Base-by-base conservation (phyloP, 371 early-diverging fungal species). In the Apophysomyces trapeziformis region DNA sequence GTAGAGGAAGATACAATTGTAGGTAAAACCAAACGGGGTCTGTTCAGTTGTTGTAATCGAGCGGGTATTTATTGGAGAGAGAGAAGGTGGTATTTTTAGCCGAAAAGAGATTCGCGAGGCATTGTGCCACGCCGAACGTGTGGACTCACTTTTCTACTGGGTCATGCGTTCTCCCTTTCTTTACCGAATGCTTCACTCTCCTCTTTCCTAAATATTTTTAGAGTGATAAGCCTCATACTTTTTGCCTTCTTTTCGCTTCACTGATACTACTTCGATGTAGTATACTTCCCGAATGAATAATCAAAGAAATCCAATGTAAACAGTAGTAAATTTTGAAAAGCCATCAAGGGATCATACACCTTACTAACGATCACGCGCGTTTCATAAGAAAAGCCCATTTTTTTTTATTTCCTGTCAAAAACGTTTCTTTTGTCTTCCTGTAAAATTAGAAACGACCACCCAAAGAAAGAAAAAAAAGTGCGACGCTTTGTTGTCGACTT, bases 281-380 rank as follows among this genome's bases (percentile, higher is more conserved):
- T 26, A 26, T 26, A 26, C 32, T 26, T 26, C 0, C 2, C 32
- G 32, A 26, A 26, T 26, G 32, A 26, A 26, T 26, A 26, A 26
- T 26, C 32, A 0, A 26, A 26, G 3, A 2, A 26, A 26, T 2
- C 32, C 32, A 26, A 26, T 26, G 32, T 26, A 26, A 26, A 26
- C 41, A 8, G 13, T 41, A 11, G 54, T 1, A 26, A 26, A 26
- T 5, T 1, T 21, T 5, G 21, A 5, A 26, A 50, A 50, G 16
- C 9, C 54, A 8, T 41, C 8, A 41, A 41, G 13, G 1, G 5
- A 41, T 41, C 8, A 41, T 41, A 41, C 41, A 11, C 41, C 21
- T 50, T n/a, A 50, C 54, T 50, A 50, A 50, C 21, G 54, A 50
- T 50, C 54, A 50, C 21, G 54, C n/a, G n/a, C 9, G 7, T 50